These are phyloP conservation scores for Solanum dulcamara DNA, from an alignment of 257 asterid genomes.

Conservation along the genomic window DNA sequence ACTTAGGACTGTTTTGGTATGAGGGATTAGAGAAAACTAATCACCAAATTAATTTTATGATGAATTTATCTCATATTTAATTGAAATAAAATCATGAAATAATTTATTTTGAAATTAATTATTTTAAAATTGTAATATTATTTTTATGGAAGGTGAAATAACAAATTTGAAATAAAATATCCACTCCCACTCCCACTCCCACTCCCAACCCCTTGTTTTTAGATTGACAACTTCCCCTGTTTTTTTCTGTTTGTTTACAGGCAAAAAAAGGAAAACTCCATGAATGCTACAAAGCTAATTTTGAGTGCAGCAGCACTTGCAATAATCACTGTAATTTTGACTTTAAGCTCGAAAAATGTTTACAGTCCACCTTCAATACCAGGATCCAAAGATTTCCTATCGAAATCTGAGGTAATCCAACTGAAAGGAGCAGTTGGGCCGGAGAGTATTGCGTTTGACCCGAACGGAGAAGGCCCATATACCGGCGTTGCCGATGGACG, in stretches of 20 bases:
- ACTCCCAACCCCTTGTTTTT: no score
- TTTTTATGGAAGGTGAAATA: no score
- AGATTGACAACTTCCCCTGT: not conserved
- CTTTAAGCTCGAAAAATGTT: not conserved
- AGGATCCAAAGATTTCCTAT: not conserved
- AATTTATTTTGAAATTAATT: accelerated
- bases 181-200: no score
- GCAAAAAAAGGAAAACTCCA: not conserved
- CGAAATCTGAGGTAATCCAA: not conserved
- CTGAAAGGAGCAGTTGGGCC: constrained; percentile 13
- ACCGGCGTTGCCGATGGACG: constrained; percentile 24
- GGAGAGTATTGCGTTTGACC: constrained; percentile 16
- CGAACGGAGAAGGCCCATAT: constrained; percentile 15
- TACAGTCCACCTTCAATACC: not conserved
- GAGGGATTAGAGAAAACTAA: no score
- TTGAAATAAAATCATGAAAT: no score
- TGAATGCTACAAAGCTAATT: not conserved
- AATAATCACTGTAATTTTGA: not conserved
- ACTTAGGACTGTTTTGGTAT: not conserved
- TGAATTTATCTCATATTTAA: not conserved
- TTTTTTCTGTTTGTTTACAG: not conserved
- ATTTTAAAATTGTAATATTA: accelerated
- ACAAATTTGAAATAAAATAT: not conserved
- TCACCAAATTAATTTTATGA: no score
- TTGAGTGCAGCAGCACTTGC: not conserved